Evolutionary conservation across 345 rosid genomes (phyloP).

Genomic region (Linum lewisii): DNA sequence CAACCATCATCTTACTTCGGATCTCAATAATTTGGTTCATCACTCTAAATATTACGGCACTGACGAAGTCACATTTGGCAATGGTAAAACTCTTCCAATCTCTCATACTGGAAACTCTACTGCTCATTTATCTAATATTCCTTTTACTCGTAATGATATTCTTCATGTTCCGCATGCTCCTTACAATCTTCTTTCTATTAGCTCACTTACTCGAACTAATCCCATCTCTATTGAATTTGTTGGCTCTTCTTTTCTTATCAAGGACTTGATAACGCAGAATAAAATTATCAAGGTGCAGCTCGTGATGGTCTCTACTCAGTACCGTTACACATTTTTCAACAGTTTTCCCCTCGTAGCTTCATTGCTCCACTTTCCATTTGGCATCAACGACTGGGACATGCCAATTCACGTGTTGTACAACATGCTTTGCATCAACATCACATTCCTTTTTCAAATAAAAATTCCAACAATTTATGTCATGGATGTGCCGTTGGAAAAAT

Average conservation of each 20-base stretch:
- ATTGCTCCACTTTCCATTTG: neutral
- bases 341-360: neutral
- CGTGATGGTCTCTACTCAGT: neutral
- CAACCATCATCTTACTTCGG: neutral
- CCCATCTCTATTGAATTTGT: conserved; percentile 1
- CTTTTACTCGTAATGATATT: neutral
- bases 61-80: neutral
- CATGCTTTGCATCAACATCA: neutral
- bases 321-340: neutral
- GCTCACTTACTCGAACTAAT: neutral
- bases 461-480: neutral
- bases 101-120: neutral
- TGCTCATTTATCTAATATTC: neutral
- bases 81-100: neutral
- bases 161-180: conserved; percentile 6
- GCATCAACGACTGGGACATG: neutral
- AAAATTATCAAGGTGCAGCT: neutral
- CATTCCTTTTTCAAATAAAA: neutral
- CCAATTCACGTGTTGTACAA: neutral
- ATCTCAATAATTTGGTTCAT: neutral
- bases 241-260: neutral
- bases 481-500: neutral
- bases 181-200: neutral
- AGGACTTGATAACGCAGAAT: neutral
- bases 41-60: neutral